Base-by-base conservation (phyloP, 257 asterid genomes). In the Ligustrum vulgare region DNA sequence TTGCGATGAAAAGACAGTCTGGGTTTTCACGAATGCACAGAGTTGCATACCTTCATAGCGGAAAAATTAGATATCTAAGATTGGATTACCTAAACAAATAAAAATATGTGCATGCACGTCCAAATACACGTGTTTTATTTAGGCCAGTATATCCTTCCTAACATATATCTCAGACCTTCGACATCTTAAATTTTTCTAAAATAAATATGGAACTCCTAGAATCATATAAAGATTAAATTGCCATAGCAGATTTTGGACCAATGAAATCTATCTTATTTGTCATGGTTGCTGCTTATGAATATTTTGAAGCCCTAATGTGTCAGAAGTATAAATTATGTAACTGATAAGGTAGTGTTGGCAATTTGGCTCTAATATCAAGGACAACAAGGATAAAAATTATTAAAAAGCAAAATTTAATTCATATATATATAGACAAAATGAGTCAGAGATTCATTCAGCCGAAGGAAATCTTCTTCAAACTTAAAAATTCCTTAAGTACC, bases 11-110 rank as follows among this genome's bases (percentile, higher is more conserved):
- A 75, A 95, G 96, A 76, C 99, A 95, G 72, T 97, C 97, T 0
- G 96, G 99, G 79, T 95, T 95, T 81, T 95, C 98, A 33, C 99
- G 96, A 81, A 95, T 87, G 88, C 99, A 95, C 80, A 95, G 77
- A 70, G 98, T 93, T 63, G 96, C 99, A 25, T 95, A 95, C 97
- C 98, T 94, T 85, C 86, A 84, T 74, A 43, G 69, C 58, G 9
- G 31, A 73, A 63, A 34, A 76, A 78, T 74, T 31, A 70, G 56
- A 76, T 28, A 67, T 65, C 54, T 60, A 35, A 22, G 56, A 67
- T 51, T 34, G 71, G 54, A 60, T 8, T 60, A 11, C 33, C 8
- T 0, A 25, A 58, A 8, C 10, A 10, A 60, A 6, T 18, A 51
- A 6, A 13, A 45, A 13, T 45, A 45, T 45, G 49, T 11, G 0